Evolutionary conservation across 306 rosid genomes (phyloP).

Genomic region (Gleditsia sinensis): DNA sequence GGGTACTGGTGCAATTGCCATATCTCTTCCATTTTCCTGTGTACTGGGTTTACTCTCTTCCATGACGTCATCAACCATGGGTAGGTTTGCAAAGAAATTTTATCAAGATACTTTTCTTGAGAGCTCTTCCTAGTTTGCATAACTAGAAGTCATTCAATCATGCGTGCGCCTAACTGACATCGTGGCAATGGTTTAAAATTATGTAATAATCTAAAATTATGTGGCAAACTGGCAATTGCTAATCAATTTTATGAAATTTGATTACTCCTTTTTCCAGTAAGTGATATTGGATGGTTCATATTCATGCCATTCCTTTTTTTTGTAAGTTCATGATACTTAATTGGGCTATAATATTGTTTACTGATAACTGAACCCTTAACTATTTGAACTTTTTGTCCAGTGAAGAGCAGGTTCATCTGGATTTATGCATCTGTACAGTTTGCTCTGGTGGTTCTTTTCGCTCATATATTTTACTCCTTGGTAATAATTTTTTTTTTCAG

Average conservation of each 20-base stretch:
- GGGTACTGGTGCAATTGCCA: conserved; percentile 90
- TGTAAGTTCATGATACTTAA: conserved; percentile 9
- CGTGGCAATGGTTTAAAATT: background rate
- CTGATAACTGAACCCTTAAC: conserved; percentile 11
- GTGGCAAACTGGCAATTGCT: conserved; percentile 14
- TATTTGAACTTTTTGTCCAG: conserved; percentile 47
- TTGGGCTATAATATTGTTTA: conserved; percentile 1
- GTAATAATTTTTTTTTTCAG: conserved; percentile 46
- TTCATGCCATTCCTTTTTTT: background rate
- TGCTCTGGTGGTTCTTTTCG: conserved; percentile 92
- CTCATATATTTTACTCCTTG: conserved; percentile 92
- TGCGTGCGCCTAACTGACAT: background rate
- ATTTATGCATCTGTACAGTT: conserved; percentile 87
- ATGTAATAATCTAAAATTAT: conserved; percentile 6
- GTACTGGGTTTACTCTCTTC: conserved; percentile 94
- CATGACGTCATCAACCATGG: conserved; percentile 97
- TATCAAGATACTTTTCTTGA: background rate
- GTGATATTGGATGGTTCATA: background rate
- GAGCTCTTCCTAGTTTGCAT: conserved; percentile 20
- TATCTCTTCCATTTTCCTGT: conserved; percentile 98
- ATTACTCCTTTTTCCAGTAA: background rate
- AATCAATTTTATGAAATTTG: background rate
- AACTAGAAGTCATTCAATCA: background rate
- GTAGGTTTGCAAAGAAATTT: conserved; percentile 50
- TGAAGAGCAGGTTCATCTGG: conserved; percentile 94